Base-by-base conservation (phyloP, 202 grass and related monocot genomes). In the Zizania palustris region DNA sequence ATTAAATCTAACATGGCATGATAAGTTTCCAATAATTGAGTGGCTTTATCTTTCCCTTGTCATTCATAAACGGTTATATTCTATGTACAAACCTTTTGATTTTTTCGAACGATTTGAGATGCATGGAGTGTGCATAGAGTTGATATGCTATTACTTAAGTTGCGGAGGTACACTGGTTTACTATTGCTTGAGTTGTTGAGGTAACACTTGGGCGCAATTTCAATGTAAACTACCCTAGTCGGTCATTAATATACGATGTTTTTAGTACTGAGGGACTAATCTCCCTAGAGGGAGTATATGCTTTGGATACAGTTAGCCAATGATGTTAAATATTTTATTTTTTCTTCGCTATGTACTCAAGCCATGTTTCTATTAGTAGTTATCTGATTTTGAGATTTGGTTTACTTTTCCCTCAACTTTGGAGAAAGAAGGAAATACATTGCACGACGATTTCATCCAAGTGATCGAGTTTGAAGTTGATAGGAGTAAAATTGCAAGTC, bases 61-160 rank as follows among this genome's bases (percentile, higher is more conserved):
- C 20, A 73, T 71, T 37, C 46, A 44, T 43, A 74, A 11, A 68
- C 10, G 19, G 38, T 67, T 15, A 48, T 6, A 43, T 87, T 40
- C 48, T 63, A 28, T 63, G 54, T 79, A 13, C 80, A 99, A 92
- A 59, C 96, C 96, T 53, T 87, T 84, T 1, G 85, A 95, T 55
- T 75, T 93, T 58, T 80, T 96, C 67, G 96, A 99, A 82, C 77
- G 72, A 46, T 88, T 96, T 69, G 82, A 78, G 81, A 92, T 84
- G 89, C 89, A 90, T 53, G 41, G 96, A 93, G 57, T 96, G 96
- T 82, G 84, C 87, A 6, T 92, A 99, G 90, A 96, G 87, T 60
- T 99, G 78, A 98, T 84, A 38, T 83, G 36, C 48, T 80, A 13
- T 74, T 15, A 12, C 48, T 76, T 18, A 51, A 60, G 57, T 43